Evolutionary conservation across 192 early-diverging fungal species (phyloP).

Genomic region (Backusella liffmaniae): DNA sequence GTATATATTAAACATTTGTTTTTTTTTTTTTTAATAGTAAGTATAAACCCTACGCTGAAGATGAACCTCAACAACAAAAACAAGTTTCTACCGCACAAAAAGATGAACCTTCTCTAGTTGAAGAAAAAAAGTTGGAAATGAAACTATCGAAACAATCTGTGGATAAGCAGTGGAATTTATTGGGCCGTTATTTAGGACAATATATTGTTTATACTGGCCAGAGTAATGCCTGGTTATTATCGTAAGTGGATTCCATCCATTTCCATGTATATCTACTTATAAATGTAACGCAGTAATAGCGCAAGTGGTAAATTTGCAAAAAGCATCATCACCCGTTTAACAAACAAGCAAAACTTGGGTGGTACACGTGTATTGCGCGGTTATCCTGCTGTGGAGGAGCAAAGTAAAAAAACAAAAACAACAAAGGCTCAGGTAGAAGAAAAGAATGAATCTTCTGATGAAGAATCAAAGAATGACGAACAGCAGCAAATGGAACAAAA

Average conservation of each 20-base stretch:
- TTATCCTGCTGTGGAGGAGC: slow-evolving; percentile 69
- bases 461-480: slow-evolving; percentile 36
- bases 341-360: slow-evolving; percentile 56
- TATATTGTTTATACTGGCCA: slow-evolving; percentile 70
- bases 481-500: slow-evolving; percentile 46
- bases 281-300: slow-evolving; percentile 20
- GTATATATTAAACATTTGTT: neutral
- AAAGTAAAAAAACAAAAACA: slow-evolving; percentile 32
- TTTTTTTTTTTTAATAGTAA: slow-evolving; percentile 12
- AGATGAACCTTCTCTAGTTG: neutral
- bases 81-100: neutral
- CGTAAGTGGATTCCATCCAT: slow-evolving; percentile 25
- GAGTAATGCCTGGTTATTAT: slow-evolving; percentile 58
- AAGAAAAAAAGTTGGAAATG: slow-evolving; percentile 36
- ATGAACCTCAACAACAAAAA: neutral
- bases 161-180: slow-evolving; percentile 71
- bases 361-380: slow-evolving; percentile 72
- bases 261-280: neutral
- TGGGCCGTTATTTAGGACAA: slow-evolving; percentile 77
- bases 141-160: slow-evolving; percentile 27
- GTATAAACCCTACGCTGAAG: slow-evolving; percentile 30
- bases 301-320: slow-evolving; percentile 37
- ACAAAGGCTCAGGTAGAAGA: slow-evolving; percentile 34
- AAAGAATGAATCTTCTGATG: slow-evolving; percentile 32
- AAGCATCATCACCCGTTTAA: slow-evolving; percentile 58